These are phyloP conservation scores for Casuarina glauca DNA, from an alignment of 306 rosid species.

Conservation along the genomic window DNA sequence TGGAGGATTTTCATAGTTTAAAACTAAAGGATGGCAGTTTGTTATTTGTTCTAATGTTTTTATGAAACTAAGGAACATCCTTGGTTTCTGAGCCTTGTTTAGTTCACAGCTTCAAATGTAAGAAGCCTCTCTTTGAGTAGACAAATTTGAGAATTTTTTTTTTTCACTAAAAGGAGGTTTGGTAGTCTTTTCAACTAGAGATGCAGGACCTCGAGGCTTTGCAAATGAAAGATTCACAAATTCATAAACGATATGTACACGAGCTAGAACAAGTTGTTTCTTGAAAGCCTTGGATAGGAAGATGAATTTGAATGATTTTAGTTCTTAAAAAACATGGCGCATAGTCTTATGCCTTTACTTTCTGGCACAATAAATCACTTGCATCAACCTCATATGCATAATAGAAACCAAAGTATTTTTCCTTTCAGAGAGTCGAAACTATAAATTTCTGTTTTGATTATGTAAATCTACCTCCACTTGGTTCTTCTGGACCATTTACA, in stretches of 20 bases:
- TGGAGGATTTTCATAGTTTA: background rate
- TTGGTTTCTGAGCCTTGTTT: background rate
- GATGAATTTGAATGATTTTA: background rate
- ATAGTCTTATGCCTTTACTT: background rate
- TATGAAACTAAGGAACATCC: background rate
- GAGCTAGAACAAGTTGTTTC: background rate
- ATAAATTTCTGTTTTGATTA: background rate
- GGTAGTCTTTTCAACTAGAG: background rate
- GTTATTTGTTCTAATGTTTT: background rate
- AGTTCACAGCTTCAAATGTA: background rate
- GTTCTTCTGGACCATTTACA: background rate
- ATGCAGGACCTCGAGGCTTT: background rate
- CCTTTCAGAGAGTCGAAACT: no score
- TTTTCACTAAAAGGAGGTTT: background rate
- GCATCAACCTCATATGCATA: background rate
- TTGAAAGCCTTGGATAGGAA: background rate
- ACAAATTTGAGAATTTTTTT: background rate
- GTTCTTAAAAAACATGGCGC: background rate
- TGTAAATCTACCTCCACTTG: background rate
- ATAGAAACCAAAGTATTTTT: background rate
- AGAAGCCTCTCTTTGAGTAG: background rate
- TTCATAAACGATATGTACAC: background rate
- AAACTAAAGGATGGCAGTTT: background rate
- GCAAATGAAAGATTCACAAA: background rate
- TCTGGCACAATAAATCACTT: background rate